Conservation (phyloP, 2,329 filamentous ascomycete genomes). For the Tolypocladium tundrense region DNA sequence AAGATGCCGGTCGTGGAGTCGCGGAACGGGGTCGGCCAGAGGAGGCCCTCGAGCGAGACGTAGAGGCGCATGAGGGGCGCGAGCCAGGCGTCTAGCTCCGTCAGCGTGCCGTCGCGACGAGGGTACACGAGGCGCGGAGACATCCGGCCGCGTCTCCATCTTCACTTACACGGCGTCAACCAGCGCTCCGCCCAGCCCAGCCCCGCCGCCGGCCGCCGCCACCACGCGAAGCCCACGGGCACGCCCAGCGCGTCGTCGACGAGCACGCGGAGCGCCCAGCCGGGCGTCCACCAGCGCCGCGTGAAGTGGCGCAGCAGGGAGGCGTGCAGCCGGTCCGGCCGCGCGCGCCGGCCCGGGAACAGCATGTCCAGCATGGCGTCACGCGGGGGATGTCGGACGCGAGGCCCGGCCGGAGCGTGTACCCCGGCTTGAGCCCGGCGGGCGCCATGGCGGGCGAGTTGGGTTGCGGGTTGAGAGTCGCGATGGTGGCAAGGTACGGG, state of each 20-base stretch:
- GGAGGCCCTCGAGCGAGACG: conserved; percentile 12
- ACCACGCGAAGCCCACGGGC: conserved; percentile 22
- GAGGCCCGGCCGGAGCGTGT: conserved; percentile 18
- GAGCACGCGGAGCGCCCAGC: conserved; percentile 18
- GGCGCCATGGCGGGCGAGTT: not conserved
- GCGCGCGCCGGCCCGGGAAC: conserved; percentile 15
- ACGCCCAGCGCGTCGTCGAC: conserved; percentile 8
- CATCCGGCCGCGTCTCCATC: no score
- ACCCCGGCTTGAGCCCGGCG: not conserved
- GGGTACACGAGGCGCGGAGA: no score
- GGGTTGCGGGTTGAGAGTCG: no score
- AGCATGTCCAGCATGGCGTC: conserved; percentile 16
- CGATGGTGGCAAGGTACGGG: no score
- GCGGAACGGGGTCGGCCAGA: conserved; percentile 15
- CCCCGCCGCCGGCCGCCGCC: conserved; percentile 17
- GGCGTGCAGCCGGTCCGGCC: conserved; percentile 10
- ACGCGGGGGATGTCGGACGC: conserved; percentile 17
- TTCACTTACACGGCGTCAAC: conserved; percentile 19
- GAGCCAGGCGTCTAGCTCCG: conserved; percentile 18
- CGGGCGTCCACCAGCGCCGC: conserved; percentile 21
- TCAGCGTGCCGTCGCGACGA: not conserved
- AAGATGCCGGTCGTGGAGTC: conserved; percentile 11
- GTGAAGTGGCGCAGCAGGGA: conserved; percentile 17
- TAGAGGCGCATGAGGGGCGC: conserved; percentile 14
- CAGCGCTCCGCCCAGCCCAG: conserved; percentile 18